Evolutionary conservation across 2,329 filamentous ascomycete genomes (phyloP).

Genomic region (Paecilomyces fulvus): DNA sequence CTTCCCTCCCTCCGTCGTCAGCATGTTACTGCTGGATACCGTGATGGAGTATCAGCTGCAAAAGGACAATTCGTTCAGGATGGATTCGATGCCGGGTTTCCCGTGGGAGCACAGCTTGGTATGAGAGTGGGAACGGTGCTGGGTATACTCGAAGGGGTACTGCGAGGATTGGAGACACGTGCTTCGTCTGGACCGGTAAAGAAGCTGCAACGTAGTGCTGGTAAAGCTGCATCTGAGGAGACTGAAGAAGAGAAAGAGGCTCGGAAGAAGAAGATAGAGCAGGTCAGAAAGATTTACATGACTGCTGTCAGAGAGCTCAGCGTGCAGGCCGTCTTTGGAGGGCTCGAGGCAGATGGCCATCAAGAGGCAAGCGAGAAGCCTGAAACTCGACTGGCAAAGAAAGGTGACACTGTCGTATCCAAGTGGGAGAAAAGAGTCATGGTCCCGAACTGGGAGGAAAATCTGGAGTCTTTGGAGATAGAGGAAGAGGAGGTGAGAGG

Average conservation of each 20-base stretch:
- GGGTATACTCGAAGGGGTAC: conserved; percentile 67
- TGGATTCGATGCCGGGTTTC: conserved; percentile 88
- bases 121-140: conserved; percentile 64
- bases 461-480: conserved; percentile 29
- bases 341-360: conserved; percentile 6
- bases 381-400: conserved; percentile 18
- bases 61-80: conserved; percentile 71
- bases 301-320: conserved; percentile 52
- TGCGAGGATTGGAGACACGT: conserved; percentile 24
- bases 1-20: conserved; percentile 64
- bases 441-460: conserved; percentile 31
- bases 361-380: conserved; percentile 12
- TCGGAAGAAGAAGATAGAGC: conserved; percentile 32
- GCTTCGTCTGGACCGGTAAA: conserved; percentile 17
- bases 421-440: conserved; percentile 23
- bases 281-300: conserved; percentile 24
- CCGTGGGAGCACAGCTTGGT: conserved; percentile 73
- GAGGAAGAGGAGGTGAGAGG: conserved; percentile 14
- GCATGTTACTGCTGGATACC: conserved; percentile 79
- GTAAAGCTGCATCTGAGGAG: not conserved
- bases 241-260: conserved; percentile 3
- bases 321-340: conserved; percentile 54
- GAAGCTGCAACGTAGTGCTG: conserved; percentile 13
- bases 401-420: conserved; percentile 21
- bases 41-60: conserved; percentile 70